Conservation (phyloP, 495 filamentous ascomycete species). For the Physcia stellaris region DNA sequence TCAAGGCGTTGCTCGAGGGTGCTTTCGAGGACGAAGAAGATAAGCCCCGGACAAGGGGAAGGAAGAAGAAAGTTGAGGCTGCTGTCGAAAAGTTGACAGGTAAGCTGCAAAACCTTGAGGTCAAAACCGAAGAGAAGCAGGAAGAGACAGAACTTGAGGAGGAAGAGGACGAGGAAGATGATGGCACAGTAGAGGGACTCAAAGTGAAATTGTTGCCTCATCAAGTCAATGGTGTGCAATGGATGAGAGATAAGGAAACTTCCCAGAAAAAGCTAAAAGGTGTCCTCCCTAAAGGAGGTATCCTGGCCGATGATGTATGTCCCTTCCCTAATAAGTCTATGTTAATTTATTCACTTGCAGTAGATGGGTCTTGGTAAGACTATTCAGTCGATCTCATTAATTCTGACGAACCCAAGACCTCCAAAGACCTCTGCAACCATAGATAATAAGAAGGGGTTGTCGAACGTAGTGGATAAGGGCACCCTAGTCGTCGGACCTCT, state of each 20-base stretch:
- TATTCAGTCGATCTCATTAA: conserved; percentile 65
- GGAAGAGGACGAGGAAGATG: conserved; percentile 57
- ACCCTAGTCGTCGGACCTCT: conserved; percentile 92
- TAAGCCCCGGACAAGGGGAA: conserved; percentile 34
- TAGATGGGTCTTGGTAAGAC: conserved; percentile 76
- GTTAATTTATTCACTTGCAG: not conserved
- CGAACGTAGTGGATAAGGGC: conserved; percentile 50
- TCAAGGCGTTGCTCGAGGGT: conserved; percentile 79
- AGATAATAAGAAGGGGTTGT: conserved; percentile 42
- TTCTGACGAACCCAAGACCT: conserved; percentile 71
- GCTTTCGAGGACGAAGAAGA: conserved; percentile 75
- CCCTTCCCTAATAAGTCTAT: conserved; percentile 1
- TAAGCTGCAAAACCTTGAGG: conserved; percentile 45
- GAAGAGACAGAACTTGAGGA: conserved; percentile 28
- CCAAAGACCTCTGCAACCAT: conserved; percentile 1
- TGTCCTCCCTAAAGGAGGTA: conserved; percentile 70
- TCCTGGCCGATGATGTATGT: conserved; percentile 61
- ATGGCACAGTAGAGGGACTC: conserved; percentile 65
- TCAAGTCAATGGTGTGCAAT: conserved; percentile 80
- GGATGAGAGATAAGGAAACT: conserved; percentile 85
- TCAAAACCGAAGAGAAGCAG: conserved; percentile 19
- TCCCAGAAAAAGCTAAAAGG: conserved; percentile 62
- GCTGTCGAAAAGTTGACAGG: conserved; percentile 40
- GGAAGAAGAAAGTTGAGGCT: conserved; percentile 35
- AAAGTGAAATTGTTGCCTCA: conserved; percentile 81